Base-by-base conservation (phyloP, 768 basidiomycete species). In the Termitomyces sp. region DNA sequence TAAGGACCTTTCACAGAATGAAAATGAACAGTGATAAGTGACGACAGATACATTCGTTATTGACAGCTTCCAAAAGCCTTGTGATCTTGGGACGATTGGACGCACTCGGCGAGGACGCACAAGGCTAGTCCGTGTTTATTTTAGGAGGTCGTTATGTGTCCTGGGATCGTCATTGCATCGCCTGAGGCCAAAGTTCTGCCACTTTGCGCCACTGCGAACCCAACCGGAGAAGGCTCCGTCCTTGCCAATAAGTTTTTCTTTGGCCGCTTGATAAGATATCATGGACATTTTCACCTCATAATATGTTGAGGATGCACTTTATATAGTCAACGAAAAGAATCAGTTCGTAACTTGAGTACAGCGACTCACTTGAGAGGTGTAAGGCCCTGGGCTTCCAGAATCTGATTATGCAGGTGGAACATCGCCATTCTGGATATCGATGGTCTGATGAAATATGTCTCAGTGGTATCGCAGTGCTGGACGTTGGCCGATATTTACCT, bases 151-250 rank as follows among this genome's bases (percentile, higher is more conserved):
- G 12, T 7, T 9, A 2, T 24, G 24, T 26, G 6, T 41, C 37
- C 22, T 9, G 5, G 24, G 16, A 26, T 6, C 22, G 15, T 48
- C 34, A 3, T 18, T 50, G 29, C 22, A 29, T 15, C 51, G 33
- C 13, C 64, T 59, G 22, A 67, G 33, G 36, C 62, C 63, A 48
- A 89, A 89, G 48, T 59, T 68, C 64, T 88, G 84, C 78, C 81
- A 83, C 51, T 67, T 64, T 39, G 63, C 58, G 3, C 85, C 86
- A 53, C 80, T 85, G 22, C 62, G 69, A 41, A 86, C 66, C 89
- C 89, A 92, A 20, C 85, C 87, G 34, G 71, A 68, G 59, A 92
- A 88, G 3, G 79, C 73, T 4, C 79, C 75, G 0, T 64, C 66
- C 34, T 68, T 60, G 0, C 79, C 80, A 16, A 76, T 60, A 26